Evolutionary conservation across 169 alveolate genomes (phyloP), one percentile per base, ranked within the genome.

Genomic region (Cryptosporidium canis): DNA sequence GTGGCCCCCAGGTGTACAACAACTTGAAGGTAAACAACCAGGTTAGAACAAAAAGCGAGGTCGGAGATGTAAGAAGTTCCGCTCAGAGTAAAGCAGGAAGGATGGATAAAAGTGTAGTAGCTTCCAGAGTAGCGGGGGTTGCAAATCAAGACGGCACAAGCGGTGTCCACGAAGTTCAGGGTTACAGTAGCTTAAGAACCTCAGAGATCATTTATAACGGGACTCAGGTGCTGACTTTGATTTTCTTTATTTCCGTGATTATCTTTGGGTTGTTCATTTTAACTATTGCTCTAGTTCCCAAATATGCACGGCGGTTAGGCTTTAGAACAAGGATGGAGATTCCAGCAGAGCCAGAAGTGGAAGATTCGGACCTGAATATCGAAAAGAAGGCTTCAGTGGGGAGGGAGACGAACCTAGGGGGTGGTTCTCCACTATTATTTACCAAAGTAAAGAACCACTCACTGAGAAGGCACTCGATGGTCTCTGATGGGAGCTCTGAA

Each of bases 151-250:
- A 55, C 53, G 29, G 31, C 18, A 65, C 24, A 1, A 77, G 43
- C 16, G 65, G 65, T 3, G 39, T 61, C 27, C 16, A 55, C 24
- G 64, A 77, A 44, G 64, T 44, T n/a, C 45, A 68, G 16, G 67
- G 84, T 21, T 47, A 53, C 18, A 70, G 53, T 55, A 70, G 84
- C 18, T 55, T 70, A 29, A 70, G 84, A 70, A 70, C 68, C 21
- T 77, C 87, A 39, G 87, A 77, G 9, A 58, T 77, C 6, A 77
- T 77, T 41, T 77, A 77, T 77, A 77, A 77, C 24, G 87, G 87
- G 1, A 77, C 87, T 6, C 70, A 77, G 14, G 64, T 58, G 16
- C 24, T 77, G 33, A 77, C 87, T 18, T 39, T 77, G 66, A 56
- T 77, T n/a, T 77, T 77, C 27, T 55, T 77, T 61, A 45, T 77